These are phyloP conservation scores for Cucumis melo DNA, from an alignment of 306 rosid species.

Conservation along the genomic window DNA sequence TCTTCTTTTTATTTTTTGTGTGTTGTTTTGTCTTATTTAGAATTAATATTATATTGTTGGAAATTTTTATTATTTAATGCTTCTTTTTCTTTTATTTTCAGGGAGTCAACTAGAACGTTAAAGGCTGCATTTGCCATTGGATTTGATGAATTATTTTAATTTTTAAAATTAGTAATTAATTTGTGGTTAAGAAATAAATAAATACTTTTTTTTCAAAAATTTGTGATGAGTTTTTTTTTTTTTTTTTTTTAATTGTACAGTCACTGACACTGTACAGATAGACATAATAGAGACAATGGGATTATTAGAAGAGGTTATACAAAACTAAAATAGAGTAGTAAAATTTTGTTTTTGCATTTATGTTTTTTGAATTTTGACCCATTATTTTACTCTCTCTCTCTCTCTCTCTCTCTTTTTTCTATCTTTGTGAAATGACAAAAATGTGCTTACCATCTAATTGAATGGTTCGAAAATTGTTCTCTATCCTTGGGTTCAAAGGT, in stretches of 20 bases:
- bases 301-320: background rate
- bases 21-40: slow-evolving; percentile 3
- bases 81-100: slow-evolving; percentile 12
- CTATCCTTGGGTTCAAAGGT: no score
- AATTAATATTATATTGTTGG: slow-evolving; percentile 8
- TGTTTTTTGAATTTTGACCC: background rate
- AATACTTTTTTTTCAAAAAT: background rate
- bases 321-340: background rate
- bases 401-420: no score
- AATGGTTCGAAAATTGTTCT: background rate
- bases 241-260: background rate
- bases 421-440: background rate
- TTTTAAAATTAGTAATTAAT: background rate
- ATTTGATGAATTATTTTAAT: background rate
- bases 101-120: slow-evolving; percentile 12
- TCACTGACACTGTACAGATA: background rate
- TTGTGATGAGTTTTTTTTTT: background rate
- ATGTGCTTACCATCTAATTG: background rate
- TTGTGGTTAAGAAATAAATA: background rate
- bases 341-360: background rate
- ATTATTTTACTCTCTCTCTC: background rate
- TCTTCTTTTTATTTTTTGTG: background rate
- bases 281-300: background rate
- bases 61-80: slow-evolving; percentile 22
- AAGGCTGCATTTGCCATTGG: background rate